Conservation (phyloP, 2,329 filamentous ascomycete genomes). For the Pseudogymnoascus destructans region DNA sequence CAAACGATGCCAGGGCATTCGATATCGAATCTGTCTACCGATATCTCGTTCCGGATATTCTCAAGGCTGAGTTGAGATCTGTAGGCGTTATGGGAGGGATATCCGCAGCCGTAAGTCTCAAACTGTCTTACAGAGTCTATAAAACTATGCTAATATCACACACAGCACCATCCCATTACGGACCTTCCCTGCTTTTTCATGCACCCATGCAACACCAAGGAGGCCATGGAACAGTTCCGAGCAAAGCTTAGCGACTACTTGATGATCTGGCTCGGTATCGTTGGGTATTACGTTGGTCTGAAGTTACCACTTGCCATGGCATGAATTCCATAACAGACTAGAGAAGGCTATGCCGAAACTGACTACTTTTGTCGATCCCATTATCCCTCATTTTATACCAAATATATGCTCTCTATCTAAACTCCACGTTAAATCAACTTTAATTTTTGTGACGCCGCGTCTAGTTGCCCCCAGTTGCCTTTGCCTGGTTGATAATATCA, state of each 20-base stretch:
- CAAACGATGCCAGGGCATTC: slow-evolving; percentile 41
- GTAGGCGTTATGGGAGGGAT: slow-evolving; percentile 58
- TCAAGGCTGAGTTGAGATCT: slow-evolving; percentile 45
- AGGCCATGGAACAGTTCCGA: slow-evolving; percentile 58
- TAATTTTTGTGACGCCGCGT: background rate
- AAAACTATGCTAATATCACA: slow-evolving; percentile 9
- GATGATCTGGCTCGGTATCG: slow-evolving; percentile 76
- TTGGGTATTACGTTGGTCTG: slow-evolving; percentile 68
- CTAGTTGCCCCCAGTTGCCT: background rate
- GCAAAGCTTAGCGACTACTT: slow-evolving; percentile 55
- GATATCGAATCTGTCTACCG: slow-evolving; percentile 58
- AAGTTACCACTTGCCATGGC: slow-evolving; percentile 62
- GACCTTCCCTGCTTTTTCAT: slow-evolving; percentile 75
- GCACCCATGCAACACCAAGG: slow-evolving; percentile 80
- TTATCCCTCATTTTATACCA: slow-evolving; percentile 8
- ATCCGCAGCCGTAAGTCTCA: slow-evolving; percentile 57
- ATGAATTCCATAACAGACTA: background rate
- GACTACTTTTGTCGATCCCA: slow-evolving; percentile 3
- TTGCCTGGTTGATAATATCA: background rate
- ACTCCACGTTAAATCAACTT: slow-evolving; percentile 2
- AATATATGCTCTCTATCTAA: slow-evolving; percentile 2
- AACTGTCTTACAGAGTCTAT: background rate
- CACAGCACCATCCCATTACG: slow-evolving; percentile 55
- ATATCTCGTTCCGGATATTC: slow-evolving; percentile 53
- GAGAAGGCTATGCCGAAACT: background rate